phyloP scores from a whole-genome alignment of 2,329 filamentous ascomycete species.

The Trichoderma afroharzianum region DNA sequence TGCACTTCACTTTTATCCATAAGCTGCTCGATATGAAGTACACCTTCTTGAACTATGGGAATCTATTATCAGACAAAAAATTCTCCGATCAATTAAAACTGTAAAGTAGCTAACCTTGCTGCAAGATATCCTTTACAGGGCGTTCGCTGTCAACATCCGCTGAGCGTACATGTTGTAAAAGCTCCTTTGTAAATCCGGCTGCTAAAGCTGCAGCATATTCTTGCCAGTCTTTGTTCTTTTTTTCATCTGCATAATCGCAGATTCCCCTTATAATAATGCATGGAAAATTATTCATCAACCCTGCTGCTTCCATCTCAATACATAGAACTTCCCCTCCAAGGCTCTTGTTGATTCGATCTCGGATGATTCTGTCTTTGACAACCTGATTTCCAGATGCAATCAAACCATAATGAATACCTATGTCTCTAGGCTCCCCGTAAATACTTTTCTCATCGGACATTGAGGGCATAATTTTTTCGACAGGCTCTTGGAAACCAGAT shows the following conservation, averaged over 20 bases:
- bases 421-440: neutral
- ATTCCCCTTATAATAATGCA: neutral
- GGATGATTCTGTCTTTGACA: neutral
- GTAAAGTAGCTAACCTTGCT: neutral
- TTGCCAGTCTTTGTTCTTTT: neutral
- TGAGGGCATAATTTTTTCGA: neutral
- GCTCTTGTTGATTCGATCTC: neutral
- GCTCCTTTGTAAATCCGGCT: neutral
- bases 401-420: neutral
- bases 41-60: neutral
- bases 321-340: neutral
- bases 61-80: neutral
- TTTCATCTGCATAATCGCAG: neutral
- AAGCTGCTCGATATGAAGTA: neutral
- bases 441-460: neutral
- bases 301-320: neutral
- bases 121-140: neutral
- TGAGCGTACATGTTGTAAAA: neutral
- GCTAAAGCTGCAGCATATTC: neutral
- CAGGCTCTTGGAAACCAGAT: neutral
- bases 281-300: neutral
- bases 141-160: neutral
- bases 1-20: neutral
- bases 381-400: neutral
- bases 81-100: neutral